A percentile compares a stretch with the other conserved stretches of the same genome.
phyloP scores from a whole-genome alignment of 2,329 filamentous ascomycete genomes.

The Cryphonectria carpinicola region DNA sequence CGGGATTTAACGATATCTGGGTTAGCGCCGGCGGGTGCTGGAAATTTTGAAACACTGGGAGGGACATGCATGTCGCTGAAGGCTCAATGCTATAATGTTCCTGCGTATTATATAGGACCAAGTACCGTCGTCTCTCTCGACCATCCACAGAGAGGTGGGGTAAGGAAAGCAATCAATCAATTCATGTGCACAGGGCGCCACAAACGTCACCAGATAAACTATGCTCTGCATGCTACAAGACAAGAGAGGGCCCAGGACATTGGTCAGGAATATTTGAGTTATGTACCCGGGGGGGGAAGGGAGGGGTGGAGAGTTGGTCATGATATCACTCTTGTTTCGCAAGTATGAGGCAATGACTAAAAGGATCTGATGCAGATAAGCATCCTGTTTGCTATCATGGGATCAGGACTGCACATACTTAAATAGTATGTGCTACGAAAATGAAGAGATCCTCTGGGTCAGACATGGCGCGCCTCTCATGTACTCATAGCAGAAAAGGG shows the following conservation, averaged over 20 bases:
- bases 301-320: background rate
- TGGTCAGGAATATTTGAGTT: background rate
- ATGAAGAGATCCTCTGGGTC: background rate
- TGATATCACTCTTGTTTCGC: slow-evolving; percentile 13
- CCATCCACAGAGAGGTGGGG: background rate
- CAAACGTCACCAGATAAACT: background rate
- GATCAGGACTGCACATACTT: background rate
- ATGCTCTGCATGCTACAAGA: no score
- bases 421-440: background rate
- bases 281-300: background rate
- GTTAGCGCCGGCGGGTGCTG: slow-evolving; percentile 13
- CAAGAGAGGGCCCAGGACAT: background rate
- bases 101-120: background rate
- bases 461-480: background rate
- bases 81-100: slow-evolving; percentile 14
- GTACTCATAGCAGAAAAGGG: background rate
- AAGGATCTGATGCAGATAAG: background rate
- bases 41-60: slow-evolving; percentile 12
- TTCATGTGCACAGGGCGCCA: background rate
- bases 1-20: background rate
- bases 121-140: background rate
- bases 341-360: slow-evolving; percentile 13
- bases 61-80: slow-evolving; percentile 4
- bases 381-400: background rate
- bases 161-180: background rate